Evolutionary conservation across 2,329 filamentous ascomycete species (phyloP), one percentile per base, ranked within the genome.

Genomic region (Colletotrichum tabaci): DNA sequence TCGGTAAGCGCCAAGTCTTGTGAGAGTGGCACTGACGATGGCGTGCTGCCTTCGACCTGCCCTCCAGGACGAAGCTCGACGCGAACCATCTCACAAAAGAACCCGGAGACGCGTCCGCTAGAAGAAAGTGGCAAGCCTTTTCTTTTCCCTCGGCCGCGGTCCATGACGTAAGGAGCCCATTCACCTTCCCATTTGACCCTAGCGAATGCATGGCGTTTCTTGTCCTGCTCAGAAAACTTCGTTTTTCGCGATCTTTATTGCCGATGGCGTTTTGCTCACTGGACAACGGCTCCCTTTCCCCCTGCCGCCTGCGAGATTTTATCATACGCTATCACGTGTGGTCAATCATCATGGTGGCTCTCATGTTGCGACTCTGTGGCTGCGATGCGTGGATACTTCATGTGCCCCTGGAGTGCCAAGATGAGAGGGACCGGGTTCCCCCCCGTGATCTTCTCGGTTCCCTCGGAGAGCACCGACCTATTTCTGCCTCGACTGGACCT

Each of bases 131-230:
- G 35, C 44, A 8, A 58, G 23, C 23, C 30, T 5, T 10, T 47
- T 35, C 49, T 60, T 55, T 49, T 21, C 18, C 26, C 47, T 47
- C n/a, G 18, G 44, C 35, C n/a, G 40, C 18, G 35, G 12, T 23
- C n/a, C 30, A 66, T 70, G 67, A 70, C 67, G 67, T 61, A 70
- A 44, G 35, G 9, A 40, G 38, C 4, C 18, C 16, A 7, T 6
- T 50, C 26, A 70, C 67, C 67, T 70, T 70, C 67, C 67, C 26
- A 2, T 61, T 70, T 55, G 47, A 70, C 40, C n/a, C 56, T 70
- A 70, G 67, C 49, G 21, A 55, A 56, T 66, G 67, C 67, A 70
- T 66, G 67, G 67, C 62, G 49, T 42, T 42, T 66, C 46, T 60
- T 40, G 44, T 35, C 40, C 16, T 26, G 15, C 18, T 55, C 26